Evolutionary conservation across 2,329 filamentous ascomycete species (phyloP), one percentile per base, ranked within the genome.

Genomic region (Trichoderma cornu-damae): DNA sequence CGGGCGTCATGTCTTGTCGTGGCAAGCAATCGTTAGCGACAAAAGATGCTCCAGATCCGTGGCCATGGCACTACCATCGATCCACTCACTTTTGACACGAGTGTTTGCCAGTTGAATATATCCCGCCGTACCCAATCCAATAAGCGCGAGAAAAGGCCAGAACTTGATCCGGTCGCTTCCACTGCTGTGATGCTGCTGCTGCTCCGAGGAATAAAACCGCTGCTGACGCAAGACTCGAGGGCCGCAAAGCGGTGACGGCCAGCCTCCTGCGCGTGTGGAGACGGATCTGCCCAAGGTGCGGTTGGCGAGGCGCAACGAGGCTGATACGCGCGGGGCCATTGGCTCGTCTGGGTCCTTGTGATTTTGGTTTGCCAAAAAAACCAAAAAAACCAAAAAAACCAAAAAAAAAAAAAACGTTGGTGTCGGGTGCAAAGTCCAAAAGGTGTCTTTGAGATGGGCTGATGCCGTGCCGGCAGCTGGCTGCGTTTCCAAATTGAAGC

Each of bases 121-220:
- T 22, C 76, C 78, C 12, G 74, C 75, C 6, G 74, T 73, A 47
- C 78, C 77, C 14, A 77, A 62, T 30, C 69, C 75, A 61, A 82
- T 76, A 62, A 83, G 71, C 51, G 72, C 68, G 44, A 79, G n/a
- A 61, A 83, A 83, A 2, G 80, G 80, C 79, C 79, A 82, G 68
- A 83, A 82, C 69, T 82, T 82, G 73, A 83, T 67, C 43, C 64
- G 67, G 52, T 66, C 70, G 42, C 66, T 64, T 43, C 70, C 68
- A 35, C 68, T 65, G 9, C 66, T 58, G 16, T 67, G 68, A 34
- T 72, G 73, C 8, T 72, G 72, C 38, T 73, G 66, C 8, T 72
- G 72, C 38, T 73, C 66, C 12, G 75, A 72, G 52, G 76, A 78
- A 62, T 77, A 84, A 70, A 64, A 57, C 50, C 71, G 68, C 51